These are phyloP conservation scores for Linum tenue DNA, from an alignment of 345 rosid genomes.

Conservation along the genomic window DNA sequence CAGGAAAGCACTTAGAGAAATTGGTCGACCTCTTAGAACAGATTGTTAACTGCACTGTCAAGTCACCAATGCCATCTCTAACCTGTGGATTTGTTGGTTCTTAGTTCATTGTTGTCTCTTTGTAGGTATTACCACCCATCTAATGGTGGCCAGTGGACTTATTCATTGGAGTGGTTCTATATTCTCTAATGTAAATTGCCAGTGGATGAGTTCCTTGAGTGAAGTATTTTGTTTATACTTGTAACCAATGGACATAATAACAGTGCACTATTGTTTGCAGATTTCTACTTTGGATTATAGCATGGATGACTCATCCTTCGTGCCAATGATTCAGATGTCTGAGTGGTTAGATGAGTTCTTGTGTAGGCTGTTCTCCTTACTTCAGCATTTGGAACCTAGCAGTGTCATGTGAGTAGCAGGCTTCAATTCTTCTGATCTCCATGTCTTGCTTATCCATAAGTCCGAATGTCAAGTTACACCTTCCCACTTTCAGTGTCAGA, in stretches of 20 bases:
- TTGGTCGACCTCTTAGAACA: slow-evolving; percentile 97
- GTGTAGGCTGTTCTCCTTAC: slow-evolving; percentile 77
- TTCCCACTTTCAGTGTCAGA: background rate
- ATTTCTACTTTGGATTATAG: slow-evolving; percentile 74
- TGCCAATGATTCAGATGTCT: slow-evolving; percentile 71
- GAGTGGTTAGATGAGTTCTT: slow-evolving; percentile 97
- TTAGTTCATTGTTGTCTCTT: slow-evolving; percentile 12
- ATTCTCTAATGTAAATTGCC: slow-evolving; percentile 78
- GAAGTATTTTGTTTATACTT: slow-evolving; percentile 1
- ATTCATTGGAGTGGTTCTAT: slow-evolving; percentile 92
- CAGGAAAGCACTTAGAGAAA: slow-evolving; percentile 65
- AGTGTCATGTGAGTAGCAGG: slow-evolving; percentile 67
- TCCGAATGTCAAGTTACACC: background rate
- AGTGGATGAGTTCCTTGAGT: background rate
- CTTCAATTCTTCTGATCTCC: background rate
- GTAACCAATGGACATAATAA: background rate
- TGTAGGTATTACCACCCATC: slow-evolving; percentile 95
- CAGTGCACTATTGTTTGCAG: slow-evolving; percentile 29
- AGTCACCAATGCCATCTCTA: slow-evolving; percentile 9
- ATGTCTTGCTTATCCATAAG: background rate
- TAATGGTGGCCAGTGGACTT: slow-evolving; percentile 99
- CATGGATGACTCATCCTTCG: slow-evolving; percentile 47
- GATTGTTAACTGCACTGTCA: slow-evolving; percentile 46
- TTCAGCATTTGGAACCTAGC: slow-evolving; percentile 87
- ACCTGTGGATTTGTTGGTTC: slow-evolving; percentile 7